These are phyloP conservation scores for Solanum piurae DNA, from an alignment of 257 asterid species.

Conservation along the genomic window DNA sequence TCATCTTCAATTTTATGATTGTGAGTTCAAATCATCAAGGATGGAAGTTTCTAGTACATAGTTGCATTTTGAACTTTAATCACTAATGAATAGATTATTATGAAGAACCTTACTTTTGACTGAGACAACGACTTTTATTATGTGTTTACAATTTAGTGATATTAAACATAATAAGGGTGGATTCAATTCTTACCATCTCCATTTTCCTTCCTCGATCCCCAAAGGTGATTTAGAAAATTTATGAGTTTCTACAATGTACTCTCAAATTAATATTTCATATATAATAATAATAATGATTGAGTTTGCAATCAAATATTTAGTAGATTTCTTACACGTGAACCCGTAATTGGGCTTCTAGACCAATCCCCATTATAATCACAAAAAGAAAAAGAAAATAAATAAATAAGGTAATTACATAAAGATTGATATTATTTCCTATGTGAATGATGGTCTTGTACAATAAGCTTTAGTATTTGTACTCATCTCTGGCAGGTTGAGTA, in stretches of 20 bases:
- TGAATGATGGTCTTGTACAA: neutral
- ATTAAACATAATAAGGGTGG: neutral
- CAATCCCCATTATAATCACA: neutral
- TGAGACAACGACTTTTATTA: neutral
- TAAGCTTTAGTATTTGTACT: neutral
- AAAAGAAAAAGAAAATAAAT: neutral
- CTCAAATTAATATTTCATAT: neutral
- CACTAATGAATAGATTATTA: neutral
- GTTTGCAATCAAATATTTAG: neutral
- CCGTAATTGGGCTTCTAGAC: neutral
- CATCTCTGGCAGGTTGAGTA: neutral
- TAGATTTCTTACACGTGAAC: neutral
- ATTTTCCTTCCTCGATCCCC: neutral
- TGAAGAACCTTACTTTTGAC: neutral
- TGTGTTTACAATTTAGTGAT: neutral
- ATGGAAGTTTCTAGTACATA: neutral
- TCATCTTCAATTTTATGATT: too few relatives aligned
- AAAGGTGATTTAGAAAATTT: neutral
- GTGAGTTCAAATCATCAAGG: too few relatives aligned
- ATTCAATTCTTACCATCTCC: neutral
- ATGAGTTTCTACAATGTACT: neutral
- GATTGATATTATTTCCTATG: neutral
- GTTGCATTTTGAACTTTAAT: neutral
- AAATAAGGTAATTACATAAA: neutral
- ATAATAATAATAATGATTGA: neutral